A percentile compares a stretch with the other conserved stretches of the same genome.
These are phyloP conservation scores for Paraurostyla sp. DNA, from an alignment of 73 alveolate species.

Conservation along the genomic window DNA sequence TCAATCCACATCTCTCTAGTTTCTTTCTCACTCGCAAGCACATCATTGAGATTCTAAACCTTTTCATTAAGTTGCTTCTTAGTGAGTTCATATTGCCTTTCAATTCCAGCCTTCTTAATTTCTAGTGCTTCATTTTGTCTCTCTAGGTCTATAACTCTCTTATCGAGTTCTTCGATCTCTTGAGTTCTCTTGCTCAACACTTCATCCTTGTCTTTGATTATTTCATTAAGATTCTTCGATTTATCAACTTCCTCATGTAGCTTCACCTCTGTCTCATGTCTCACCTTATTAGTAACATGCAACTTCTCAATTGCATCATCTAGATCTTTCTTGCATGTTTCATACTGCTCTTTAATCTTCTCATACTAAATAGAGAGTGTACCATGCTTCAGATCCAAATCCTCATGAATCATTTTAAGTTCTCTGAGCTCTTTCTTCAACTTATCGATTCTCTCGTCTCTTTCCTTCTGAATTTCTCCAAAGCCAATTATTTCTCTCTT, in stretches of 20 bases:
- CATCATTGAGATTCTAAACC: conserved; percentile 62
- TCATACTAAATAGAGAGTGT: conserved; percentile 44
- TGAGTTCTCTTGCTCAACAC: conserved; percentile 3
- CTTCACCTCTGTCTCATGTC: conserved; percentile 68
- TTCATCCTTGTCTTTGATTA: conserved; percentile 65
- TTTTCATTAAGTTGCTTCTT: conserved; percentile 75
- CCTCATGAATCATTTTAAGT: neutral
- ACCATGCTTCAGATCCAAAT: conserved; percentile 50
- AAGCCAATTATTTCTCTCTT: conserved; percentile 65
- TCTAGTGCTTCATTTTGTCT: conserved; percentile 46
- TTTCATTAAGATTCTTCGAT: neutral
- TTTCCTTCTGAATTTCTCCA: conserved; percentile 65
- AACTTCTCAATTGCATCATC: conserved; percentile 66
- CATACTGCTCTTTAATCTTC: conserved; percentile 48
- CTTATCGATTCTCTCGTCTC: conserved; percentile 70
- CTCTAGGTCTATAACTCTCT: conserved; percentile 63
- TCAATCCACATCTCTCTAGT: conserved; percentile 77
- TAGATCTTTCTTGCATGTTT: conserved; percentile 29
- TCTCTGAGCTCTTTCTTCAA: conserved; percentile 41
- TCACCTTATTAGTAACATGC: conserved; percentile 62
- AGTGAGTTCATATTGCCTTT: conserved; percentile 68
- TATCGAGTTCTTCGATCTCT: conserved; percentile 66
- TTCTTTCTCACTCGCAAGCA: conserved; percentile 67
- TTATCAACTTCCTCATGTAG: conserved; percentile 63
- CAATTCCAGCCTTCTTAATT: conserved; percentile 60